Base-by-base conservation (phyloP, 2,329 filamentous ascomycete genomes). In the Trichoderma simmonsii region DNA sequence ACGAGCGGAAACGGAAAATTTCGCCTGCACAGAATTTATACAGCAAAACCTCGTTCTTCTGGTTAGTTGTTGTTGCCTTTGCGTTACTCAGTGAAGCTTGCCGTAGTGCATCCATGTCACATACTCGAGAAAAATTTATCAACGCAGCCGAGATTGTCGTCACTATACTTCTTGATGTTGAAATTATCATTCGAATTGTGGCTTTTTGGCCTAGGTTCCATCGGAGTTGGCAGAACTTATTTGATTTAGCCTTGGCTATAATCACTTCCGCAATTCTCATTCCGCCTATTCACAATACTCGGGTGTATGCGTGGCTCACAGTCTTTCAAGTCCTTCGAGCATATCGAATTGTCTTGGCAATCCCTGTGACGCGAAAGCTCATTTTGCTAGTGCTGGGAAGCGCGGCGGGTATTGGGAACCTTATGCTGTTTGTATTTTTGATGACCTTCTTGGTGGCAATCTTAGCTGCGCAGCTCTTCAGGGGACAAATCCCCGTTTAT, bases 341-440 rank as follows among this genome's bases (percentile, higher is more conserved):
- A 26, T 99, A 99, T 82, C 92, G 97, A 30, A 89, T 99, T 56
- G 95, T 99, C 68, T 83, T 98, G 77, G 94, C 94, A 18, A 89
- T 99, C 56, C 91, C 94, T 6, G 89, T 98, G 76, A 99, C 95
- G 0, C 88, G 93, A 74, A 92, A 94, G 74, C 88, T 99, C 68
- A 96, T 99, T 78, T 84, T 92, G 75, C 87, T 97, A 39, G 96
- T 99, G 3, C 87, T 99, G 73, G 92, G 96, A 73, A 98, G 98
- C 79, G 92, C 94, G 5, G 89, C 91, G 59, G 97, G 97, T 92
- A 91, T 99, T 73, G 88, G 93, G 51, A 99, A 99, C 79, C 85
- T 99, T 73, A 97, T 99, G 83, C 85, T 98, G 21, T 99, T 99
- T 80, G 94, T 99, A 77, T 97, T 98, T 79, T 86, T 99, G 66